Percentiles rank a stretch among this genome's conserved stretches.
These are phyloP conservation scores for Drechmeria coniospora DNA, from an alignment of 2,329 filamentous ascomycete genomes.

Conservation along the genomic window DNA sequence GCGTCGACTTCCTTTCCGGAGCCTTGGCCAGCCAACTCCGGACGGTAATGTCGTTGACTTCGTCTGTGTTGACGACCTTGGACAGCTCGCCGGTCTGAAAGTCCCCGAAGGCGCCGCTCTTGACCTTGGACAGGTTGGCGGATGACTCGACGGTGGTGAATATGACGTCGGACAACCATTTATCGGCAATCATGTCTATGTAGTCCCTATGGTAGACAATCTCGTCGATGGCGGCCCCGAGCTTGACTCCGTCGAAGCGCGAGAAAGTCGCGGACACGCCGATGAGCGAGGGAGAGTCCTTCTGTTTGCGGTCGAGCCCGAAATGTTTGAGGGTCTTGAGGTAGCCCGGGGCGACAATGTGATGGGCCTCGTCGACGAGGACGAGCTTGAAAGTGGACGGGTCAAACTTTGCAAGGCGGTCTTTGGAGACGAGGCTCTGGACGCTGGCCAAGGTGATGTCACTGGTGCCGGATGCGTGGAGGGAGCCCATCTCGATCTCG, in stretches of 20 bases:
- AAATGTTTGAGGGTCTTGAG: constrained; percentile 66
- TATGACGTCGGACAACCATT: constrained; percentile 81
- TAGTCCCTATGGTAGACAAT: constrained; percentile 85
- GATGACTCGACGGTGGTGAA: constrained; percentile 85
- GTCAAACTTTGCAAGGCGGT: constrained; percentile 70
- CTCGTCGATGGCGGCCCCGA: constrained; percentile 79
- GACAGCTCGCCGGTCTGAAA: constrained; percentile 70
- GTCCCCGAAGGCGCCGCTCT: constrained; percentile 49
- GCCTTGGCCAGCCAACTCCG: constrained; percentile 75
- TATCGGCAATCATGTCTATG: constrained; percentile 59
- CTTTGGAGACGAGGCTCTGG: constrained; percentile 63
- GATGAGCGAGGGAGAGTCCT: constrained; percentile 48
- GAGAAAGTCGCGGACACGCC: constrained; percentile 76
- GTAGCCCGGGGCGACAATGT: constrained; percentile 79
- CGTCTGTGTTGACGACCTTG: constrained; percentile 62
- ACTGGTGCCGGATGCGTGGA: constrained; percentile 60
- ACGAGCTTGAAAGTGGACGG: constrained; percentile 71
- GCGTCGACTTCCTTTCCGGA: constrained; percentile 57
- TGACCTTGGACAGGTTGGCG: constrained; percentile 61
- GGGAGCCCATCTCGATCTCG: constrained; percentile 81
- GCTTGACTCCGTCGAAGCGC: constrained; percentile 65
- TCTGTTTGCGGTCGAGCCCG: constrained; percentile 37
- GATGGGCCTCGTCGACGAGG: constrained; percentile 90
- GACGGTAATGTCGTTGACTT: constrained; percentile 72
- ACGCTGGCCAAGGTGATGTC: constrained; percentile 93